Base-by-base conservation (phyloP, 2,329 filamentous ascomycete species). In the Ascochyta rabiei region DNA sequence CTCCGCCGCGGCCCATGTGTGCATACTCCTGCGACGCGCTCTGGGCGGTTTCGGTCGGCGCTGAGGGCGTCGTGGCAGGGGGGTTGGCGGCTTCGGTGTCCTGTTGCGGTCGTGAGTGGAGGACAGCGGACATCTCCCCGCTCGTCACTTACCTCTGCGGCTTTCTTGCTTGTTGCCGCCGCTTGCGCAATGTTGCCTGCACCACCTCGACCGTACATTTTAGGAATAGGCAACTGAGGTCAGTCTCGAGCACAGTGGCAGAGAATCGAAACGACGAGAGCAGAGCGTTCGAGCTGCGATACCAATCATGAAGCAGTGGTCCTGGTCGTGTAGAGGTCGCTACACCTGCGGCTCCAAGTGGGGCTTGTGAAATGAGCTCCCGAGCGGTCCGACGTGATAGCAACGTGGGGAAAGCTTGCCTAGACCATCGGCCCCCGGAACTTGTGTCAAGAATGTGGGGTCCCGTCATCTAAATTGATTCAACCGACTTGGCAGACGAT, bases 1-100 rank as follows among this genome's bases (percentile, higher is more conserved):
- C 75, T 34, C 79, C 79, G 35, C 79, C 79, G 35, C 79, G 71
- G 31, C 78, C 78, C 45, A 69, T 75, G 57, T 79, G 75, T 5
- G 77, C 76, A 60, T 80, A 80, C 48, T 76, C 69, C 59, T 73
- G 72, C 9, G 61, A 41, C n/a, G 57, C 40, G 19, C 57, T 39
- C n/a, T 48, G 69, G 39, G 63, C 50, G 33, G 62, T 57, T 30
- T 55, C 37, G 10, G 42, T 34, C 31, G 64, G 53, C 24, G 59
- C 57, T 40, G 55, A 38, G 18, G 58, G 39, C 9, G 60, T 30
- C 21, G 61, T 48, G 35, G 67, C 49, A 16, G 54, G 54, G 16
- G 55, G 28, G 43, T 67, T 70, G 47, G 76, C 71, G 26, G 75
- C 73, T 67, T 80, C 76, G 43, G 78, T 47, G 58, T 79, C 77